Evolutionary conservation across 345 rosid genomes (phyloP).

Genomic region (Rhodamnia rubescens): DNA sequence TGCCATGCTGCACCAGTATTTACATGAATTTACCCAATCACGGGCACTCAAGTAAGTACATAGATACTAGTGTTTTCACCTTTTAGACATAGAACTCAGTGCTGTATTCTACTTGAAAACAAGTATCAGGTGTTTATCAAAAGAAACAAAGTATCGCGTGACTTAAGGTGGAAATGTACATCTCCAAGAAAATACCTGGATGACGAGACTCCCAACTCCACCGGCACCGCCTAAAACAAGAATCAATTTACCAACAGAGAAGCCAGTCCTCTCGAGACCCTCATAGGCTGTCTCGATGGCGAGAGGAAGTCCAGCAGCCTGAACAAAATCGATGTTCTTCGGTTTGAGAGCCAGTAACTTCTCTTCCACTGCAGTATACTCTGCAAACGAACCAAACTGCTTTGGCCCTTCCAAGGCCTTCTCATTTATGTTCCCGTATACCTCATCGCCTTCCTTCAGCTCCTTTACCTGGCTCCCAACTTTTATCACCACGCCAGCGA

Average conservation of each 20-base stretch:
- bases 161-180: background rate
- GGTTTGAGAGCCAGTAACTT: conserved; percentile 76
- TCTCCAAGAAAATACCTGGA: conserved; percentile 48
- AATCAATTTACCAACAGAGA: conserved; percentile 72
- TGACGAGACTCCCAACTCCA: conserved; percentile 91
- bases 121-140: background rate
- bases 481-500: conserved; percentile 81
- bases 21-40: background rate
- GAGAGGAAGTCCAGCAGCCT: conserved; percentile 88
- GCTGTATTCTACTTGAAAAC: background rate
- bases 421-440: conserved; percentile 84
- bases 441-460: conserved; percentile 79
- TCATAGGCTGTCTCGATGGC: conserved; percentile 82
- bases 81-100: background rate
- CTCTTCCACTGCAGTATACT: conserved; percentile 86
- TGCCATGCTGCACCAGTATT: background rate
- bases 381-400: conserved; percentile 80
- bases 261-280: conserved; percentile 71
- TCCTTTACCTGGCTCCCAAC: conserved; percentile 64
- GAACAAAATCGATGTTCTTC: conserved; percentile 60
- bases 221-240: conserved; percentile 87
- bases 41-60: background rate
- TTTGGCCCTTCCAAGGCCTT: conserved; percentile 88
- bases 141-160: background rate
- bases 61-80: background rate